Percentiles rank a stretch among this genome's conserved stretches.
These are phyloP conservation scores for Solanum okadae DNA, from an alignment of 257 asterid genomes.

Conservation along the genomic window DNA sequence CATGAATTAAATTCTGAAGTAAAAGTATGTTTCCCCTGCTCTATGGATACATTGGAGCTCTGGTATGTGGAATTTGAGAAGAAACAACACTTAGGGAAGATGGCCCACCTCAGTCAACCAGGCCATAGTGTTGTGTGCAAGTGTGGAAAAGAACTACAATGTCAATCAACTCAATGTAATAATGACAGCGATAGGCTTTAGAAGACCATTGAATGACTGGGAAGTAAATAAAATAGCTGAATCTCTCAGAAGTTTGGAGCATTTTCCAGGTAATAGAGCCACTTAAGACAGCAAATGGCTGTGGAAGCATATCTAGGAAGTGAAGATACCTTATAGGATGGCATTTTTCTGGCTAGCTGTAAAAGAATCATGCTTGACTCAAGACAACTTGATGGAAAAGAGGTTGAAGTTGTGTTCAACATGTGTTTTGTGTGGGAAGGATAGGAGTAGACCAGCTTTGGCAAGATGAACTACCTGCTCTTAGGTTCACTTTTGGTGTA, in stretches of 20 bases:
- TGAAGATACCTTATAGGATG: neutral
- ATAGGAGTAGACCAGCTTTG: neutral
- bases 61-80: neutral
- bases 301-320: neutral
- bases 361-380: neutral
- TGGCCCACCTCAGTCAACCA: neutral
- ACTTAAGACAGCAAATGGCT: neutral
- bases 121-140: neutral
- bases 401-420: neutral
- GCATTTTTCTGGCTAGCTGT: neutral
- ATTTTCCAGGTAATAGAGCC: neutral
- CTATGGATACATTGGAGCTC: neutral
- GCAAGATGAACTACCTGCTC: neutral
- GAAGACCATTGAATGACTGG: neutral
- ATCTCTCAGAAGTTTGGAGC: neutral
- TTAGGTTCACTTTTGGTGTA: neutral
- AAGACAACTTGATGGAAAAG: neutral
- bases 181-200: neutral
- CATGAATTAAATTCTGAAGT: neutral
- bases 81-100: neutral
- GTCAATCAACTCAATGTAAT: neutral
- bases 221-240: neutral
- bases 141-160: neutral
- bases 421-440: neutral
- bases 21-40: neutral